These are phyloP conservation scores for Sanguinoderma infundibulare DNA, from an alignment of 1,284 basidiomycete species.

Conservation along the genomic window DNA sequence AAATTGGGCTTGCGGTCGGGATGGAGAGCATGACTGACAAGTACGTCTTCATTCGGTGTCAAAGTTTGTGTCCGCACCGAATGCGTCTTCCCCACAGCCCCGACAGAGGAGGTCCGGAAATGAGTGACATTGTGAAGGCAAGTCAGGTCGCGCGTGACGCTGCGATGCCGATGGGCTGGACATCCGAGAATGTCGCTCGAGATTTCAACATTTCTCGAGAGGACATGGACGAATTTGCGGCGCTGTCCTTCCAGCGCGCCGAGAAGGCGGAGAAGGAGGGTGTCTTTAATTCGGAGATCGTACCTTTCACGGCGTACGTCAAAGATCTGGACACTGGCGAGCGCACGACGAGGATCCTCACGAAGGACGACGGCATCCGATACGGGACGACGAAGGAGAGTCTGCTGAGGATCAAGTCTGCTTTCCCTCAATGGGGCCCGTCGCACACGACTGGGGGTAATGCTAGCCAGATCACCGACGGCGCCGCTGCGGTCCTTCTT, in stretches of 20 bases:
- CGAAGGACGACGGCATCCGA: slow-evolving; percentile 84
- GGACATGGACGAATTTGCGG: slow-evolving; percentile 87
- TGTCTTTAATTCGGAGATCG: slow-evolving; percentile 78
- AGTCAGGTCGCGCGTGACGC: slow-evolving; percentile 33
- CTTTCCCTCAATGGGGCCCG: slow-evolving; percentile 90
- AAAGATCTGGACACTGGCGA: slow-evolving; percentile 59
- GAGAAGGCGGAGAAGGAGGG: slow-evolving; percentile 70
- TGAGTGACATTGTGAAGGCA: slow-evolving; percentile 52
- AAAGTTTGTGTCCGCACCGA: not conserved
- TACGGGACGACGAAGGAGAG: slow-evolving; percentile 75
- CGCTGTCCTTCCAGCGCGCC: slow-evolving; percentile 79
- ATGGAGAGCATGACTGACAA: slow-evolving; percentile 85
- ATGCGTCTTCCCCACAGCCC: slow-evolving; percentile 46
- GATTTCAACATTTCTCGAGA: slow-evolving; percentile 84
- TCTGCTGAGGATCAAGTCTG: slow-evolving; percentile 72
- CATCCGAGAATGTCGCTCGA: slow-evolving; percentile 78
- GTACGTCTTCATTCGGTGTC: slow-evolving; percentile 44
- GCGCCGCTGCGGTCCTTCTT: slow-evolving; percentile 83
- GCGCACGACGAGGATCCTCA: slow-evolving; percentile 61
- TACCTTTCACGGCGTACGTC: slow-evolving; percentile 73
- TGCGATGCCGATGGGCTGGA: slow-evolving; percentile 82
- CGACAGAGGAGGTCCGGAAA: slow-evolving; percentile 63
- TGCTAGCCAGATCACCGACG: slow-evolving; percentile 88
- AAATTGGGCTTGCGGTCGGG: slow-evolving; percentile 85
- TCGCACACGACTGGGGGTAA: slow-evolving; percentile 87